Evolutionary conservation across 192 early-diverging fungal genomes (phyloP).

Genomic region (Gigaspora rosea): DNA sequence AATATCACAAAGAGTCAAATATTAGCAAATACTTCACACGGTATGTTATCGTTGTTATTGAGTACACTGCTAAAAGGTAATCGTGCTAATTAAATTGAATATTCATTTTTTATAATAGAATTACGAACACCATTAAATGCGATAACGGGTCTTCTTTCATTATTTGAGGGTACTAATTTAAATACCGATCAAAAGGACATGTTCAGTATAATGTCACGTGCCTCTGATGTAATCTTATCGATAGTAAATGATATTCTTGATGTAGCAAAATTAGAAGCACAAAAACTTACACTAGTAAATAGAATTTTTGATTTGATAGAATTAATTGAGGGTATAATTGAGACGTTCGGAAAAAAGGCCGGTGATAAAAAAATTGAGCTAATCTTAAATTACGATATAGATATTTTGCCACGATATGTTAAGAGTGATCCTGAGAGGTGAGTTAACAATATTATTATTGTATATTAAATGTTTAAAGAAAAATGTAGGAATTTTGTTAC

Average conservation of each 20-base stretch:
- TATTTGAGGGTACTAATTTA: constrained; percentile 43
- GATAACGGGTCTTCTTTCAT: constrained; percentile 46
- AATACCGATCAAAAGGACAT: constrained; percentile 45
- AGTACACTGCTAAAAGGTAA: background rate
- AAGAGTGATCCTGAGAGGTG: constrained; percentile 5
- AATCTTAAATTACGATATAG: no score
- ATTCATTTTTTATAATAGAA: constrained; percentile 17
- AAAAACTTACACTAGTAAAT: constrained; percentile 38
- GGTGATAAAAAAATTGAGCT: constrained; percentile 28
- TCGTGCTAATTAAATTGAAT: background rate
- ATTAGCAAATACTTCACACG: constrained; percentile 11
- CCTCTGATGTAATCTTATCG: no score
- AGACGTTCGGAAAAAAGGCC: constrained; percentile 44
- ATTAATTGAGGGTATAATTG: constrained; percentile 42
- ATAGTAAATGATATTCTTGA: no score
- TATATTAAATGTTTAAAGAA: constrained; percentile 18
- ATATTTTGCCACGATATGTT: no score
- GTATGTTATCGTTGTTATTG: constrained; percentile 14
- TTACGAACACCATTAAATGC: constrained; percentile 42
- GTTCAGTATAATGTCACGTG: constrained; percentile 34
- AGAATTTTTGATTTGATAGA: constrained; percentile 46
- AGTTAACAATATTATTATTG: background rate
- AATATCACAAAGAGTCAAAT: constrained; percentile 45
- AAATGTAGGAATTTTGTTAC: no score
- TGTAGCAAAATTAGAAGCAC: no score